These are phyloP conservation scores for Cercospora beticola DNA, from an alignment of 2,329 filamentous ascomycete species.

Conservation along the genomic window DNA sequence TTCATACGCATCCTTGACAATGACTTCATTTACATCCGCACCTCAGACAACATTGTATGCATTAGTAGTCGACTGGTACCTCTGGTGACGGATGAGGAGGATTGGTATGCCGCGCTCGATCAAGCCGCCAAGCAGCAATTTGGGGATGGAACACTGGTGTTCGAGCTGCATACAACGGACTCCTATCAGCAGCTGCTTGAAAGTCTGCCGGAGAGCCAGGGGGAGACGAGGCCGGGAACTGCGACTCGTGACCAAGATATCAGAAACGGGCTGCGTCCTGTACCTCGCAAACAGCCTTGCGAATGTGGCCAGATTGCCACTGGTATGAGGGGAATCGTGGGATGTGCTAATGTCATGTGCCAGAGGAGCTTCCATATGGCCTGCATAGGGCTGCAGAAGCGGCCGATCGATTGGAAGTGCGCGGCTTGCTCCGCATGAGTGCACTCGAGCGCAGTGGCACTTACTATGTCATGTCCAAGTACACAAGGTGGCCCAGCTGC, in stretches of 20 bases:
- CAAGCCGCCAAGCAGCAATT: constrained; percentile 1
- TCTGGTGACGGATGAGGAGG: constrained; percentile 14
- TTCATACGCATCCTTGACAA: constrained; percentile 14
- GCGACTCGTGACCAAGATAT: neutral
- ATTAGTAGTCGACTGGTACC: constrained; percentile 5
- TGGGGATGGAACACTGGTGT: constrained; percentile 10
- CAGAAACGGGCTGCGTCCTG: neutral
- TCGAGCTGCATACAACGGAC: constrained; percentile 13
- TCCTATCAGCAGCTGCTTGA: constrained; percentile 12
- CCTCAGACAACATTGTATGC: constrained; percentile 19
- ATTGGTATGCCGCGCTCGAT: constrained; percentile 13
- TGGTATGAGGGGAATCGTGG: constrained; percentile 17
- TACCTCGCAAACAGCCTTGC: constrained; percentile 9
- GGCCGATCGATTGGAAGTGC: constrained; percentile 23
- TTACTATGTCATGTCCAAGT: neutral
- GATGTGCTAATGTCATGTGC: constrained; percentile 22
- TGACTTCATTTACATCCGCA: constrained; percentile 9
- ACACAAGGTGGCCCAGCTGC: neutral
- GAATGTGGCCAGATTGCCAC: constrained; percentile 19
- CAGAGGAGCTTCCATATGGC: constrained; percentile 21
- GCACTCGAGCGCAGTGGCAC: neutral
- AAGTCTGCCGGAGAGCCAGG: neutral
- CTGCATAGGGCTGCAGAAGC: constrained; percentile 19
- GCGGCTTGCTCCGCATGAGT: constrained; percentile 13
- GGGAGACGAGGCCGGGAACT: neutral